These are phyloP conservation scores for Ilyonectria mors-panacis DNA, from an alignment of 2,329 filamentous ascomycete species.

Conservation along the genomic window DNA sequence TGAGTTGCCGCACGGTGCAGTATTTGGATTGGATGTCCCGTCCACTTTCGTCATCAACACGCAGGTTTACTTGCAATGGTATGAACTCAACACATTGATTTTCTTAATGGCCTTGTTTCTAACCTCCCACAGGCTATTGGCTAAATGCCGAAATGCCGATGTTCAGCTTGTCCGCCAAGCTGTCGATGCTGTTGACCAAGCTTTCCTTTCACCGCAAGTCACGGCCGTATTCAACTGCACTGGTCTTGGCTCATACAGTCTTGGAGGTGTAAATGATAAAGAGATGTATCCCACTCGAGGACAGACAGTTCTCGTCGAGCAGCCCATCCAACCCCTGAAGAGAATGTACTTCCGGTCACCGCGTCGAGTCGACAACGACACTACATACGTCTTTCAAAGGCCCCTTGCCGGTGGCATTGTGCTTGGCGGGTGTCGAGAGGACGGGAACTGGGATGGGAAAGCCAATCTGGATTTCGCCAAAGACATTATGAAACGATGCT, in stretches of 20 bases:
- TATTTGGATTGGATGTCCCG: slow-evolving; percentile 53
- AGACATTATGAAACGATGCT: slow-evolving; percentile 53
- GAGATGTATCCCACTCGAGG: slow-evolving; percentile 77
- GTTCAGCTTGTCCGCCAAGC: slow-evolving; percentile 73
- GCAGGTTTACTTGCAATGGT: slow-evolving; percentile 82
- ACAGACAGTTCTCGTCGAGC: slow-evolving; percentile 53
- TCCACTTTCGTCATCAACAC: slow-evolving; percentile 71
- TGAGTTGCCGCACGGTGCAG: slow-evolving; percentile 52
- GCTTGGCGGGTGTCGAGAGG: slow-evolving; percentile 49
- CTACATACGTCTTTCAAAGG: slow-evolving; percentile 10
- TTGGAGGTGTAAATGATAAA: slow-evolving; percentile 82
- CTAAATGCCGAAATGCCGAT: slow-evolving; percentile 78
- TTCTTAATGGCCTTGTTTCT: not conserved
- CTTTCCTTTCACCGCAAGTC: slow-evolving; percentile 68
- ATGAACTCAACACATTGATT: slow-evolving; percentile 30
- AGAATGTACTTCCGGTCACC: slow-evolving; percentile 61
- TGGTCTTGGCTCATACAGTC: slow-evolving; percentile 76
- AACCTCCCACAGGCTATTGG: slow-evolving; percentile 65
- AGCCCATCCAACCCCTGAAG: slow-evolving; percentile 54
- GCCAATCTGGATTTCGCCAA: slow-evolving; percentile 50
- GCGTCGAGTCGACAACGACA: slow-evolving; percentile 1
- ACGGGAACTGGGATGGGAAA: slow-evolving; percentile 51
- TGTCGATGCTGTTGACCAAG: slow-evolving; percentile 77
- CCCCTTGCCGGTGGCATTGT: slow-evolving; percentile 8
- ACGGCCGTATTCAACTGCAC: slow-evolving; percentile 79